Evolutionary conservation across 352 stramenopile genomes (phyloP).

Genomic region (Phytophthora melonis): DNA sequence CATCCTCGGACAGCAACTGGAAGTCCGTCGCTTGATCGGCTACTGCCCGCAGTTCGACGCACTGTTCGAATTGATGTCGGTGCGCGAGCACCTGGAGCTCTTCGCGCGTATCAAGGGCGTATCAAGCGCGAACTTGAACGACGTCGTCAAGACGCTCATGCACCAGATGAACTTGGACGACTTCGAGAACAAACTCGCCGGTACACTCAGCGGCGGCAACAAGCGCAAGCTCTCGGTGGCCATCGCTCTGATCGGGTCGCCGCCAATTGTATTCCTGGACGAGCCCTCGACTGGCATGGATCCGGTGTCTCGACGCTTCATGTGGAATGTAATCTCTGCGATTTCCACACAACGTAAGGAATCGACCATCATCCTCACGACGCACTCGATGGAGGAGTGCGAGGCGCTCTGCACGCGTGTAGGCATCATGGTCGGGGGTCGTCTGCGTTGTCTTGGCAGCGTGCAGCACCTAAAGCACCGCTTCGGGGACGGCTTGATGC

Average conservation of each 20-base stretch:
- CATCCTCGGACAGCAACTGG: slow-evolving; percentile 62
- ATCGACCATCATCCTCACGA: slow-evolving; percentile 93
- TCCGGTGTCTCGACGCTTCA: slow-evolving; percentile 93
- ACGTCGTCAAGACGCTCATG: slow-evolving; percentile 59
- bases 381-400: slow-evolving; percentile 92
- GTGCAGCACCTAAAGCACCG: slow-evolving; percentile 96
- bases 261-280: slow-evolving; percentile 93
- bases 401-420: slow-evolving; percentile 83
- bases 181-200: slow-evolving; percentile 80
- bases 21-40: slow-evolving; percentile 75
- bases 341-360: slow-evolving; percentile 76
- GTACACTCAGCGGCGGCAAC: slow-evolving; percentile 84
- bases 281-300: slow-evolving; percentile 95
- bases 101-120: slow-evolving; percentile 90
- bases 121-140: slow-evolving; percentile 27
- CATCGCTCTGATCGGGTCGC: slow-evolving; percentile 93
- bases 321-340: slow-evolving; percentile 94
- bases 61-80: slow-evolving; percentile 84
- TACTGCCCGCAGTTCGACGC: slow-evolving; percentile 93
- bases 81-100: slow-evolving; percentile 86
- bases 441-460: slow-evolving; percentile 83
- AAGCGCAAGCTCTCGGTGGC: slow-evolving; percentile 95
- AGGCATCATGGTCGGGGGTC: slow-evolving; percentile 90
- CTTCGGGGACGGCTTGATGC: slow-evolving; percentile 95
- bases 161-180: slow-evolving; percentile 76